Conservation (phyloP, 208 protist genomes). For the Wallacemonas sp. region DNA sequence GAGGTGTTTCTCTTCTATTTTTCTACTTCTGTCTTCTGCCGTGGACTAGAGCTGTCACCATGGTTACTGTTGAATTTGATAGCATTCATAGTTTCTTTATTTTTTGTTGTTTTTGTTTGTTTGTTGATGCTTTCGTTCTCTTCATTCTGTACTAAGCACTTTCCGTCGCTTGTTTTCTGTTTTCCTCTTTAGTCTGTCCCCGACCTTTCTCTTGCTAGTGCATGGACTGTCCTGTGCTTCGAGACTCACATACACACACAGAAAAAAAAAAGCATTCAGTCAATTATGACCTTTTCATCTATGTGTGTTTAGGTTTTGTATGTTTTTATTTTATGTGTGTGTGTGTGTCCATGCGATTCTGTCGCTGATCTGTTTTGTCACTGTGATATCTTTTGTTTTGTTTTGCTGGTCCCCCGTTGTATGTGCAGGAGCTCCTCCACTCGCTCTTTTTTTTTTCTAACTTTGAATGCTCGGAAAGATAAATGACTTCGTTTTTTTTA, state of each 20-base stretch:
- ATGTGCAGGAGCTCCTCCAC: no score
- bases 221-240: no score
- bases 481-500: slow-evolving; percentile 16
- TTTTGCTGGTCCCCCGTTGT: no score
- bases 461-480: no score
- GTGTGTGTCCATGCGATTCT: background rate
- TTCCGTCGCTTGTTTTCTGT: slow-evolving; percentile 1
- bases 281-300: slow-evolving; percentile 15
- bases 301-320: background rate
- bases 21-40: background rate
- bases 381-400: background rate
- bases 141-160: slow-evolving; percentile 10
- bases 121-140: no score
- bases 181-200: slow-evolving; percentile 12
- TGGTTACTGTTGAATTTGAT: background rate
- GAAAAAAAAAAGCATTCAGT: background rate
- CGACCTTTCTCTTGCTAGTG: background rate
- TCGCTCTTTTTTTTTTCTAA: slow-evolving; percentile 3
- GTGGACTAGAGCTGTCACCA: background rate
- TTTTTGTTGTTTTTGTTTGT: slow-evolving; percentile 15
- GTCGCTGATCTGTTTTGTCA: background rate
- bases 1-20: no score
- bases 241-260: background rate
- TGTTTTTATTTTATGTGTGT: background rate
- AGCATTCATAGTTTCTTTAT: slow-evolving; percentile 5